A percentile compares a stretch with the other conserved stretches of the same genome.
Evolutionary conservation across 2,329 filamentous ascomycete species (phyloP).

Genomic region (Diatrype stigma): DNA sequence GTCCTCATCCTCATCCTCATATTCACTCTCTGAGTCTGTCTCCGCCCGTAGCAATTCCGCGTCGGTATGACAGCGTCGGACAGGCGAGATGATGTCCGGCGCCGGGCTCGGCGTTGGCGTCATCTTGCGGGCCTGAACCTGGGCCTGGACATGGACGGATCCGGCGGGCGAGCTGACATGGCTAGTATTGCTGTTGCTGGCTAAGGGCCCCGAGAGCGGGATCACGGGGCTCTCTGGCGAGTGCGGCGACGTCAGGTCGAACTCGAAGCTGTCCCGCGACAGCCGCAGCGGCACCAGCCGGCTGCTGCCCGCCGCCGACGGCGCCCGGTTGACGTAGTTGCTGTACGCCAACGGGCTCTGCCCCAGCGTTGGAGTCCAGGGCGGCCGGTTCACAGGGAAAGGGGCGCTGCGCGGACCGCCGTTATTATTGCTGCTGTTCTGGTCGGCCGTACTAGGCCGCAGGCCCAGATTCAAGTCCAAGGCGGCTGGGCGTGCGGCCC

Average conservation of each 20-base stretch:
- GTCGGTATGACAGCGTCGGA: too few species aligned
- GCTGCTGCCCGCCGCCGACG: background rate
- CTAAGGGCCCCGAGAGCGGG: conserved; percentile 22
- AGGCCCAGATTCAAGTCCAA: background rate
- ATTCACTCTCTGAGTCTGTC: too few species aligned
- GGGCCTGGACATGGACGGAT: too few species aligned
- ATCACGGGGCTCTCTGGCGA: conserved; percentile 24
- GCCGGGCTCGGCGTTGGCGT: background rate
- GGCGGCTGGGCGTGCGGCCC: conserved; percentile 1
- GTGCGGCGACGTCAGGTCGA: conserved; percentile 13
- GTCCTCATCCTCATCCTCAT: background rate
- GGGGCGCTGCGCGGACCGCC: background rate
- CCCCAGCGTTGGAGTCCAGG: background rate
- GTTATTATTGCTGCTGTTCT: too few species aligned
- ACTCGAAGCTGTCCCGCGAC: conserved; percentile 9
- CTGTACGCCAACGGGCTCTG: background rate
- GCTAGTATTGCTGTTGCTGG: conserved; percentile 14
- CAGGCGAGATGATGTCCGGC: too few species aligned
- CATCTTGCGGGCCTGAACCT: background rate
- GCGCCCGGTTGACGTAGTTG: background rate
- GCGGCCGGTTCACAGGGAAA: background rate
- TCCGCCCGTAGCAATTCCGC: too few species aligned
- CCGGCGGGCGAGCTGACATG: background rate
- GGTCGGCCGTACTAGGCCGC: background rate
- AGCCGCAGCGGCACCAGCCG: background rate